Conservation (phyloP, 73 alveolate genomes). For the Blepharisma stoltei region DNA sequence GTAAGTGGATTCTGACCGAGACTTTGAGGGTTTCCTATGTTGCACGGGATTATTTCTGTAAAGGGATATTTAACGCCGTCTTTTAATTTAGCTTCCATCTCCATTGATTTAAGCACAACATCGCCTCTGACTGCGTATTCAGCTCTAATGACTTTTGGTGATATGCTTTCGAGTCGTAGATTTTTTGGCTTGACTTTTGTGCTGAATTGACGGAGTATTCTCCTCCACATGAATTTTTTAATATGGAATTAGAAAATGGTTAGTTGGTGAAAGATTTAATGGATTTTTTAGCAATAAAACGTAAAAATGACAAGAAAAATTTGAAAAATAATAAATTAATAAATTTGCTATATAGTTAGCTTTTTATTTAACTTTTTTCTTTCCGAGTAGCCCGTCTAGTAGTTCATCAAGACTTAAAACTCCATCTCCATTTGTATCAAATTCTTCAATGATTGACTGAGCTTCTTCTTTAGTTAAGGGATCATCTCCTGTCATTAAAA, state of each 20-base stretch:
- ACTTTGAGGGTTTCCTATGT: conserved; percentile 63
- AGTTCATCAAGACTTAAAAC: conserved; percentile 44
- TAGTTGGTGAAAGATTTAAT: too few relatives aligned
- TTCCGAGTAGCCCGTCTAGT: too few relatives aligned
- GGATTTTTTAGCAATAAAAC: too few relatives aligned
- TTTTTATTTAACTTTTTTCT: too few relatives aligned
- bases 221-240: too few relatives aligned
- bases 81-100: conserved; percentile 37
- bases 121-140: conserved; percentile 64
- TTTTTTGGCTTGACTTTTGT: not conserved
- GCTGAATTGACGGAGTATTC: too few relatives aligned
- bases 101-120: conserved; percentile 47
- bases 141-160: conserved; percentile 34
- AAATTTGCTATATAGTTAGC: too few relatives aligned
- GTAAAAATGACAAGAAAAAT: too few relatives aligned
- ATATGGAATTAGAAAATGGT: too few relatives aligned
- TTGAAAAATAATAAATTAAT: too few relatives aligned
- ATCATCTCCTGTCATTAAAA: too few relatives aligned
- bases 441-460: not conserved
- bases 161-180: conserved; percentile 5
- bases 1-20: conserved; percentile 53
- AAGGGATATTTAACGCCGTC: conserved; percentile 36
- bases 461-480: too few relatives aligned
- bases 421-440: conserved; percentile 45
- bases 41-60: conserved; percentile 41